Conservation (phyloP, 2,329 filamentous ascomycete genomes). For the Dothideomycetes sp. region DNA sequence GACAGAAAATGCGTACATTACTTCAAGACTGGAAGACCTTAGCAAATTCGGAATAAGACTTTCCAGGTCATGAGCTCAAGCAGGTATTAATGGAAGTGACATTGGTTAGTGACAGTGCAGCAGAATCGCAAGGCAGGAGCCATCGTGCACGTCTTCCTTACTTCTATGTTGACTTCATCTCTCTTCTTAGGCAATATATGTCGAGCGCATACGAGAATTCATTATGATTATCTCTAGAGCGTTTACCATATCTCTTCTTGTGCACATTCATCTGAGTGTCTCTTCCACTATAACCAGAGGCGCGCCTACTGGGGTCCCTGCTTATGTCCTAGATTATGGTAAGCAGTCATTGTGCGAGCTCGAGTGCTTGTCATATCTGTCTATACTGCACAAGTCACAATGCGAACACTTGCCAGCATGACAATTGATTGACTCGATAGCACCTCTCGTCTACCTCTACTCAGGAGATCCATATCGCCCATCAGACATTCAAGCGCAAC, state of each 20-base stretch:
- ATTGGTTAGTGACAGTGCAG: no score
- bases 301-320: constrained; percentile 18
- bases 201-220: no score
- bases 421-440: constrained; percentile 11
- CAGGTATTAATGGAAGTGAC: no score
- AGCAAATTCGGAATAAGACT: no score
- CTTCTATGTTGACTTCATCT: no score
- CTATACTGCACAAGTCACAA: neutral
- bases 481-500: constrained; percentile 30
- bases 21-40: no score
- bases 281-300: neutral
- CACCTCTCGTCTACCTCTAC: constrained; percentile 35
- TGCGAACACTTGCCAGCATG: neutral
- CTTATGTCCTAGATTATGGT: constrained; percentile 29
- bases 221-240: neutral
- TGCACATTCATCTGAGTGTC: neutral
- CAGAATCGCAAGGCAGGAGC: no score
- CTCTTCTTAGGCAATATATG: no score
- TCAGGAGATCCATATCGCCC: constrained; percentile 31
- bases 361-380: neutral
- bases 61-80: no score
- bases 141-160: no score
- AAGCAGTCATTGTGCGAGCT: constrained; percentile 5
- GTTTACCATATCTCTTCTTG: neutral
- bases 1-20: no score